Evolutionary conservation across 495 filamentous ascomycete species (phyloP), one percentile per base, ranked within the genome.

Genomic region (Penicillium ucsense): DNA sequence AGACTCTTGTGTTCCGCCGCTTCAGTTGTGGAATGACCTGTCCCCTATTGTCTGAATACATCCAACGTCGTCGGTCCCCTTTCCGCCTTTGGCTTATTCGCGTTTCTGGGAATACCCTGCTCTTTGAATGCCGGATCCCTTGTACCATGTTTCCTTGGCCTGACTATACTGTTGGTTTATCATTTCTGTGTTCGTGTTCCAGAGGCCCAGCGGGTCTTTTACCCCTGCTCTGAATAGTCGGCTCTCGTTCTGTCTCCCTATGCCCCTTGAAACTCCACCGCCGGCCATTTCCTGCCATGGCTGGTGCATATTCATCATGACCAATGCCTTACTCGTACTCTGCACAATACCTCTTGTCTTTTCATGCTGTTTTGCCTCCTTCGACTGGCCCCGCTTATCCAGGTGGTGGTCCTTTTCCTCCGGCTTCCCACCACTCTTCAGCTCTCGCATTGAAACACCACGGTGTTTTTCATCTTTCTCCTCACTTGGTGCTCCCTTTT

Each of bases 71-170:
- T 33, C 29, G 33, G 31, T 42, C 27, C 47, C 27, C 46, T 54
- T 53, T 48, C 55, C 43, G 47, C 56, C 27, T 33, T 45, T 35
- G 41, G 43, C 35, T 43, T 60, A 50, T 40, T 36, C 52, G 35
- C 43, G 38, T 38, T 59, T 60, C 50, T 46, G 56, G 54, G 56
- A 60, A 32, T 8, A 38, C 20, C 20, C 20, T 20, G 20, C 37
- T 49, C 53, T 37, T 40, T 48, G 35, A 31, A 44, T 12, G 40
- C 49, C 47, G 39, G 45, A 50, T 56, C 53, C 58, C 49, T 53
- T 62, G 57, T 60, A 62, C 61, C 55, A 60, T 60, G 54, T 60
- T 41, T 57, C 52, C 46, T 60, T 65, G 62, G 57, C 57, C 56
- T 52, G 34, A 32, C 46, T 43, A 49, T 59, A 20, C 20, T 20